Evolutionary conservation across 2,329 filamentous ascomycete species (phyloP).

Genomic region (Teratosphaeria gauchensis): DNA sequence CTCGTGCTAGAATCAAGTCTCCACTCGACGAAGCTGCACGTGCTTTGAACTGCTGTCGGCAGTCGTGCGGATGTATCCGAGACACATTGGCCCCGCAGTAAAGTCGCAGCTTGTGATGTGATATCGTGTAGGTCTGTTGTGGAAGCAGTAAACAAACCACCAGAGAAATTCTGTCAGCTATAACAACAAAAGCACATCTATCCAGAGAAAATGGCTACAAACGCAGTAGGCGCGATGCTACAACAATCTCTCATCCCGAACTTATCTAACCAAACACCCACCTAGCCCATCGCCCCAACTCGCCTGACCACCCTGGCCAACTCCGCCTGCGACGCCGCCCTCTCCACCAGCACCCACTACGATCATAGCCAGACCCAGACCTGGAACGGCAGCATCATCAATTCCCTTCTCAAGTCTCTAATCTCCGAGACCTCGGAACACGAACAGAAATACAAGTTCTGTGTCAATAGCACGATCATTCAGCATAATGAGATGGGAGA

Average conservation of each 20-base stretch:
- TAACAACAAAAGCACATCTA: background rate
- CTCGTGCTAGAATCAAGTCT: background rate
- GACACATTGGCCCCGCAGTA: background rate
- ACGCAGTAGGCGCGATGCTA: background rate
- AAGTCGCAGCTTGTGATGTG: background rate
- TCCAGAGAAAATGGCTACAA: background rate
- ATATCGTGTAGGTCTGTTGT: background rate
- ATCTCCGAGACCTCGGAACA: conserved; percentile 60
- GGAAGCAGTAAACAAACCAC: background rate
- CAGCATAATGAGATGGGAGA: conserved; percentile 54
- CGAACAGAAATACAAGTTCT: conserved; percentile 69
- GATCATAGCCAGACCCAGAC: conserved; percentile 73
- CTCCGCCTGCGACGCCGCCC: conserved; percentile 72
- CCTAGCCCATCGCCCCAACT: conserved; percentile 63
- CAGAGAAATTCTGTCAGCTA: background rate
- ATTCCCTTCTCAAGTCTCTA: conserved; percentile 64
- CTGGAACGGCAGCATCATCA: conserved; percentile 92
- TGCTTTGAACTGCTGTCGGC: background rate
- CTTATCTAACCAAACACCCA: background rate
- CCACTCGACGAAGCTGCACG: background rate
- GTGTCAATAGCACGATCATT: conserved; percentile 96
- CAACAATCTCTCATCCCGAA: background rate
- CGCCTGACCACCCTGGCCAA: conserved; percentile 77
- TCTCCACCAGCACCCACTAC: conserved; percentile 68
- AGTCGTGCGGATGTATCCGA: background rate